Evolutionary conservation across 208 protist genomes (phyloP).

Genomic region (Acanthamoeba culbertsoni): DNA sequence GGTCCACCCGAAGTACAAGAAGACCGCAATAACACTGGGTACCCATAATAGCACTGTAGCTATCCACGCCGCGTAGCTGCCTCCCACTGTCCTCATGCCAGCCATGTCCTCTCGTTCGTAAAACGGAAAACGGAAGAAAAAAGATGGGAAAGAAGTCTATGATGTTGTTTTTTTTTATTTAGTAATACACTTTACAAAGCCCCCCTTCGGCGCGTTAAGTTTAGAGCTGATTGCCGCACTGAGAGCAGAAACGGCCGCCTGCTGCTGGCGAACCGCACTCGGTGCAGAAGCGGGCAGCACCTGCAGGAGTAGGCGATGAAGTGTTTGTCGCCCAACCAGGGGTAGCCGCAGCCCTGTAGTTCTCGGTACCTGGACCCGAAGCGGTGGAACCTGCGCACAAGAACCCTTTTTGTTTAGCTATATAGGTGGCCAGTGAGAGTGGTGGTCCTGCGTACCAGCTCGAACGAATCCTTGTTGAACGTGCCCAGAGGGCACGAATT

Average conservation of each 20-base stretch:
- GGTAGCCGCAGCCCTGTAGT: neutral
- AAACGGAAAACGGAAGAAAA: too few species aligned
- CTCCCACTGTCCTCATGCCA: neutral
- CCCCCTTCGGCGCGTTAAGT: too few species aligned
- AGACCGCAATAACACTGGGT: neutral
- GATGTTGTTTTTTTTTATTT: too few species aligned
- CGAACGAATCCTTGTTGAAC: neutral
- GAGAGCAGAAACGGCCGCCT: conserved; percentile 15
- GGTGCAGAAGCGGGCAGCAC: neutral
- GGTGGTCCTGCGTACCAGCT: neutral
- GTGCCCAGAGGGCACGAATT: neutral
- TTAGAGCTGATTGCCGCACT: neutral
- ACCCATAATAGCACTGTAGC: conserved; percentile 11
- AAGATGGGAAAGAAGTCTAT: too few species aligned
- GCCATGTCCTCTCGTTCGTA: neutral
- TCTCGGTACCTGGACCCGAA: neutral
- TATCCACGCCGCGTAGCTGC: conserved; percentile 12
- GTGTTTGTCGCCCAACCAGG: conserved; percentile 22
- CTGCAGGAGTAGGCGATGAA: neutral
- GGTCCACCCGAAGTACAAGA: conserved; percentile 38
- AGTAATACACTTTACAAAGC: too few species aligned
- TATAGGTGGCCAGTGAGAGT: neutral
- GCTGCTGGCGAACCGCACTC: neutral
- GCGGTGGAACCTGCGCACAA: neutral
- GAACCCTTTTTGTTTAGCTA: neutral